Percentiles rank a stretch among this genome's conserved stretches.
These are phyloP conservation scores for Leccinum aurantiacum DNA, from an alignment of 768 basidiomycete genomes.

Conservation along the genomic window DNA sequence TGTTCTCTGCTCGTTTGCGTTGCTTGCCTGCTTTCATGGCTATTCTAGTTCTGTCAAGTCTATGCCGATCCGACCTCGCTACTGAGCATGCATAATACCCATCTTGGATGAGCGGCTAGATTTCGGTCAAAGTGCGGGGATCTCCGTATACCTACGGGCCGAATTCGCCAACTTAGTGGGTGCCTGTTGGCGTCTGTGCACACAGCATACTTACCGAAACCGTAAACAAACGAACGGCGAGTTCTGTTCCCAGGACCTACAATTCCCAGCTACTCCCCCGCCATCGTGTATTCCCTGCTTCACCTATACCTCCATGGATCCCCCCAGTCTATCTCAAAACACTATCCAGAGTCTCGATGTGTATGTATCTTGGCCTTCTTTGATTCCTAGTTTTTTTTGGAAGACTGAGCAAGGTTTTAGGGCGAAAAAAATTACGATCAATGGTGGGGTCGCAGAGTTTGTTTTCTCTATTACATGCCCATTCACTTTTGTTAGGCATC, in stretches of 20 bases:
- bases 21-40: background rate
- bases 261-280: background rate
- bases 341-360: background rate
- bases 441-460: slow-evolving; percentile 1
- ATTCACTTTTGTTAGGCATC: slow-evolving; percentile 5
- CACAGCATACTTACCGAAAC: slow-evolving; percentile 15
- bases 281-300: background rate
- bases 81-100: background rate
- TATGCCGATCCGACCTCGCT: background rate
- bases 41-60: background rate
- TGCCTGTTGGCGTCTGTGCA: slow-evolving; percentile 14
- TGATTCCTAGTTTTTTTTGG: background rate
- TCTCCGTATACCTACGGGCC: background rate
- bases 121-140: slow-evolving; percentile 11
- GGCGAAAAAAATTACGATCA: slow-evolving; percentile 12
- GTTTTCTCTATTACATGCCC: background rate
- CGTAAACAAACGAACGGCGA: slow-evolving; percentile 12
- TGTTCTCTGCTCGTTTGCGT: background rate
- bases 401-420: slow-evolving; percentile 6
- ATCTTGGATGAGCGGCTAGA: background rate
- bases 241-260: slow-evolving; percentile 13
- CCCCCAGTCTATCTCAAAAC: background rate
- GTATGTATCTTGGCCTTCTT: slow-evolving; percentile 5
- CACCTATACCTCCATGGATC: slow-evolving; percentile 6
- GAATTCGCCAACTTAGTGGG: too few species aligned